phyloP scores from a whole-genome alignment of 352 stramenopile genomes.

The Globisporangium mamillatum region DNA sequence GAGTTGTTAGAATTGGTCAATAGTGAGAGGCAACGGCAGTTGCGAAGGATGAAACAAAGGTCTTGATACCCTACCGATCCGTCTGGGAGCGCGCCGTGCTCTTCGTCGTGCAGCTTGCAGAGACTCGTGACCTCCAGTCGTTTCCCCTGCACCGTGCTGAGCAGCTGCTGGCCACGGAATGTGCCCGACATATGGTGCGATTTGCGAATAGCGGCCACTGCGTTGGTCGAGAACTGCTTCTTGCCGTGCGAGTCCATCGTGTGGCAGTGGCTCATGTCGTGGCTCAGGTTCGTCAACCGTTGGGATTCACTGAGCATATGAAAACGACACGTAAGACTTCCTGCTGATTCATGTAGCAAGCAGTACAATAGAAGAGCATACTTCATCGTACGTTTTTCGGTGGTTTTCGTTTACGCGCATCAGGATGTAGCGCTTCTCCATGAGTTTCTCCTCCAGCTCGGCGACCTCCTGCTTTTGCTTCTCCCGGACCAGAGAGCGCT shows the following conservation, averaged over 20 bases:
- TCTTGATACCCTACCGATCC: slow-evolving; percentile 31
- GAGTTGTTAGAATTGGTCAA: background rate
- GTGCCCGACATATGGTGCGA: slow-evolving; percentile 54
- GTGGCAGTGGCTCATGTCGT: slow-evolving; percentile 65
- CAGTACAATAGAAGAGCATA: background rate
- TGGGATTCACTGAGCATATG: slow-evolving; percentile 42
- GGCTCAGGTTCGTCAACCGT: slow-evolving; percentile 63
- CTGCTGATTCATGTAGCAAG: background rate
- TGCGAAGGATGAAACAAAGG: background rate
- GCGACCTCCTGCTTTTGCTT: slow-evolving; percentile 58
- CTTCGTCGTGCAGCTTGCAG: slow-evolving; percentile 57
- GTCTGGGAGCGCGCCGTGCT: slow-evolving; percentile 42
- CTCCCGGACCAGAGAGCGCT: slow-evolving; percentile 40
- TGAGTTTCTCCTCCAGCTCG: slow-evolving; percentile 62
- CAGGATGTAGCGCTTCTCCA: slow-evolving; percentile 71
- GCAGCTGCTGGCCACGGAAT: slow-evolving; percentile 66
- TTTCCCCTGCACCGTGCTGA: slow-evolving; percentile 68
- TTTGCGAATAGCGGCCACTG: slow-evolving; percentile 33
- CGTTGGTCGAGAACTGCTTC: slow-evolving; percentile 59
- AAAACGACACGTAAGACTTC: background rate
- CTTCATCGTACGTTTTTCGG: slow-evolving; percentile 43
- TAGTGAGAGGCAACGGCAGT: background rate
- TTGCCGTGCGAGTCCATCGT: slow-evolving; percentile 57
- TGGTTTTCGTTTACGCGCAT: slow-evolving; percentile 55
- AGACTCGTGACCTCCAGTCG: slow-evolving; percentile 71